phyloP scores from a whole-genome alignment of 768 basidiomycete species.

The Macrolepiota fuliginosa region DNA sequence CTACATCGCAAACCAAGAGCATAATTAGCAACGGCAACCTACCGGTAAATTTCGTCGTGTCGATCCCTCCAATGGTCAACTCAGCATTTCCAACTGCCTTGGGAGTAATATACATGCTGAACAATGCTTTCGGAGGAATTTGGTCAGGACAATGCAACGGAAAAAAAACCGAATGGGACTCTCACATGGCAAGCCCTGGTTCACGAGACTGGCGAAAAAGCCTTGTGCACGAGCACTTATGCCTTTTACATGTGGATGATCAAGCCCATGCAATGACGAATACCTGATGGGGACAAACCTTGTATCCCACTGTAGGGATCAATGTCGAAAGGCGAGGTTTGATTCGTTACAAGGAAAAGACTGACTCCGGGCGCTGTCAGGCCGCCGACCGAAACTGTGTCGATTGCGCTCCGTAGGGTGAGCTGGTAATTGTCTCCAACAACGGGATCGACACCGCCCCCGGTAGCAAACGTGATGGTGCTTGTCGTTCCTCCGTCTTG shows the following conservation, averaged over 20 bases:
- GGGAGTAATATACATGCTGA: constrained; percentile 51
- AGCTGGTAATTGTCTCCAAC: constrained; percentile 44
- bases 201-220: constrained; percentile 46
- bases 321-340: constrained; percentile 49
- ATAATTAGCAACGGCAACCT: constrained; percentile 13
- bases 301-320: constrained; percentile 59
- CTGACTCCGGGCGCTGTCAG: constrained; percentile 33
- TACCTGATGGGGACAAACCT: constrained; percentile 27
- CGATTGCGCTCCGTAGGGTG: constrained; percentile 40
- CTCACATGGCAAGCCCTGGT: constrained; percentile 50
- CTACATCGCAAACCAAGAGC: background rate
- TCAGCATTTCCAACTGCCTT: constrained; percentile 46
- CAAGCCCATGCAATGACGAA: background rate
- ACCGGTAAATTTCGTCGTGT: constrained; percentile 51
- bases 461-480: constrained; percentile 52
- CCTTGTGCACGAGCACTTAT: constrained; percentile 49
- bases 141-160: background rate
- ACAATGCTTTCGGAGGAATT: constrained; percentile 34
- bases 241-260: constrained; percentile 27
- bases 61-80: constrained; percentile 51
- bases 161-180: background rate
- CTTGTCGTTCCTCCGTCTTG: constrained; percentile 37
- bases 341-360: constrained; percentile 51
- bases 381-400: constrained; percentile 50
- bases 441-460: constrained; percentile 55